These are phyloP conservation scores for Sporopachydermia lactativora DNA, from an alignment of 805 yeast species.

Conservation along the genomic window DNA sequence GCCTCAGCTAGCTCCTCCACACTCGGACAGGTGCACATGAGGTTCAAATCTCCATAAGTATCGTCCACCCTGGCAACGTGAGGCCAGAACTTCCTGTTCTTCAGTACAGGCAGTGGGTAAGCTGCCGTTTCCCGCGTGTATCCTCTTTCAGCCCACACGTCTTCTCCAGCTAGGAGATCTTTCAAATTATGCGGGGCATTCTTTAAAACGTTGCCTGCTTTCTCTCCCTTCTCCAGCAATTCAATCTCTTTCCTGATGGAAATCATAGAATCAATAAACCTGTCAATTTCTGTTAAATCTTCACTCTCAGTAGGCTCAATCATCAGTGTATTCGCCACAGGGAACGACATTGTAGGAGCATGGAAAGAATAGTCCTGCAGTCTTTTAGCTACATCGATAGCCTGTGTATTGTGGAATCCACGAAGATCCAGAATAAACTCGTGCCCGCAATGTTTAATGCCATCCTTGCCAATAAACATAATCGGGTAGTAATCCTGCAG, in stretches of 20 bases:
- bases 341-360: conserved; percentile 98
- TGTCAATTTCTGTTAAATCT: conserved; percentile 72
- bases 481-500: conserved; percentile 60
- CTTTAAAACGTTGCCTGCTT: conserved; percentile 42
- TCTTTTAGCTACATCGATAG: conserved; percentile 93
- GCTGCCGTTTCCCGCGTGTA: conserved; percentile 91
- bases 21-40: conserved; percentile 86
- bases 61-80: conserved; percentile 87
- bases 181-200: conserved; percentile 86
- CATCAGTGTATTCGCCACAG: conserved; percentile 95
- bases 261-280: conserved; percentile 81
- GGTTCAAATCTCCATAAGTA: conserved; percentile 83
- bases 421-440: conserved; percentile 90
- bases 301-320: conserved; percentile 97
- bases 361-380: conserved; percentile 97
- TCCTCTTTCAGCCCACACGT: conserved; percentile 74
- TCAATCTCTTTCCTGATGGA: conserved; percentile 73
- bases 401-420: conserved; percentile 69
- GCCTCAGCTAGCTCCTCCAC: conserved; percentile 56
- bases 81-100: conserved; percentile 84
- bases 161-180: conserved; percentile 49
- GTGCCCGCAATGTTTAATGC: conserved; percentile 78
- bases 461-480: conserved; percentile 52
- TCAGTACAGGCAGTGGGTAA: conserved; percentile 69
- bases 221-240: conserved; percentile 48